Evolutionary conservation across 805 yeast genomes (phyloP).

Genomic region (Jamesozyma gamospora): DNA sequence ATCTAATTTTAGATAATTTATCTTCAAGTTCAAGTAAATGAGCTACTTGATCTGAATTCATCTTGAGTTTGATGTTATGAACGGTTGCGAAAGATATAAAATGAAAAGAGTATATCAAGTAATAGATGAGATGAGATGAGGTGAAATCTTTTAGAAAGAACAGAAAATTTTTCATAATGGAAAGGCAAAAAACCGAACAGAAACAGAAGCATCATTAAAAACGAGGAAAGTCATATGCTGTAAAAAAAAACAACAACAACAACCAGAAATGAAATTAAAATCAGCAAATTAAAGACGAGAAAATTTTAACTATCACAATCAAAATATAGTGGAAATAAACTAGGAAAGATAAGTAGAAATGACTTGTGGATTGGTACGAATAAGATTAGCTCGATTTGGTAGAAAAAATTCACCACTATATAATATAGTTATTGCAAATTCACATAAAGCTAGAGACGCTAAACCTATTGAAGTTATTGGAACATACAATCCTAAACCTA

Average conservation of each 20-base stretch:
- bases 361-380: conserved; percentile 60
- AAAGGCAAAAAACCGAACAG: no score
- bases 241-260: background rate
- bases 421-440: conserved; percentile 82
- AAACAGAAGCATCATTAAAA: background rate
- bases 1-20: conserved; percentile 56
- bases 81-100: no score
- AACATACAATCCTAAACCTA: conserved; percentile 78
- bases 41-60: conserved; percentile 27
- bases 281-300: background rate
- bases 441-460: conserved; percentile 66
- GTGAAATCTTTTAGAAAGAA: no score
- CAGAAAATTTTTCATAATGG: conserved; percentile 1
- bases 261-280: background rate
- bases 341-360: conserved; percentile 5
- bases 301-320: background rate
- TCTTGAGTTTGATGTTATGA: no score
- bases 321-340: background rate
- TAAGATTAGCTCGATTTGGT: conserved; percentile 89
- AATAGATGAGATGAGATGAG: conserved; percentile 26
- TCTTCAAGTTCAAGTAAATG: conserved; percentile 45
- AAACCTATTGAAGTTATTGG: conserved; percentile 93
- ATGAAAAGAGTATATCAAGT: no score
- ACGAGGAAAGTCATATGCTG: background rate
- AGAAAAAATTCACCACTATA: conserved; percentile 78